Base-by-base conservation (phyloP, 2,329 filamentous ascomycete genomes). In the Xylaria sp. region DNA sequence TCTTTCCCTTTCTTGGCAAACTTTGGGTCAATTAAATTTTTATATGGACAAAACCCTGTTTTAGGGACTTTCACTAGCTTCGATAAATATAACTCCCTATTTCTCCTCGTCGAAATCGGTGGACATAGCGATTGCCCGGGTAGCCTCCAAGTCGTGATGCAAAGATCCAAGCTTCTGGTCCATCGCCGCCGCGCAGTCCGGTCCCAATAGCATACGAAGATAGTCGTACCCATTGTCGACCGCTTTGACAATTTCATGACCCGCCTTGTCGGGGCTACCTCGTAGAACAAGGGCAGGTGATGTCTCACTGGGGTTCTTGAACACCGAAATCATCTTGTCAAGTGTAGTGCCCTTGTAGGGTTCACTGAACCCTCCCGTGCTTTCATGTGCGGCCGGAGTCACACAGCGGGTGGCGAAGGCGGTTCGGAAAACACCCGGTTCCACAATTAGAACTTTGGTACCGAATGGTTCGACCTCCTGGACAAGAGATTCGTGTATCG, bases 191-290 rank as follows among this genome's bases (percentile, higher is more conserved):
- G 69, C 63, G 36, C 68, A 72, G 53, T 70, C 71, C n/a, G 56
- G 56, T 4, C 71, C 71, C 6, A 72, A 45, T 2, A 60, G 20
- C 65, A 72, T 63, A n/a, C 71, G 72, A 61, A 73, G 70, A 65
- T 72, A 72, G 28, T 55, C 52, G 57, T 73, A 48, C 7, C 70
- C 60, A 12, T 63, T 57, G 8, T 55, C 61, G 36, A 70, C 67
- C 23, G 69, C 70, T 23, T 70, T 64, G 36, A 72, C 18, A 3
- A 72, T 69, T 12, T 61, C 69, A 18, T 41, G 60, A 28, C 53
- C 69, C n/a, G 70, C 70, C 48, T 72, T 72, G n/a, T 71, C 67
- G 13, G 70, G 69, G 9, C 52, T 56, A 18, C 69, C 70, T 36
- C 56, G 45, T 12, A 70, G 10, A 39, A 60, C 43, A 12, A 71